Evolutionary conservation across 306 rosid genomes (phyloP).

Genomic region (Astragalus membranaceus): DNA sequence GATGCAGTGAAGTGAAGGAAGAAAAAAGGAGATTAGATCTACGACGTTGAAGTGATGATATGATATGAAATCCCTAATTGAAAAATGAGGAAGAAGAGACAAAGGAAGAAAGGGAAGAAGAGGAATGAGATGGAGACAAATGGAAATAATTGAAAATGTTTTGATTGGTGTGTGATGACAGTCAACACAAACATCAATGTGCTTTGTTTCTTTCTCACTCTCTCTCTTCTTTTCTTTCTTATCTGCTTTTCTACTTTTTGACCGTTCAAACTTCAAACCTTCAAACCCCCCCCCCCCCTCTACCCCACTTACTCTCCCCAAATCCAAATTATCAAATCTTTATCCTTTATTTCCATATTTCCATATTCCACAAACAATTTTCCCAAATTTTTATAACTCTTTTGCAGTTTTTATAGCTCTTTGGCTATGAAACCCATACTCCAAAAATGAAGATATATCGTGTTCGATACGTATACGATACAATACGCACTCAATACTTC

Average conservation of each 20-base stretch:
- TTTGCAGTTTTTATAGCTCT: too few relatives aligned
- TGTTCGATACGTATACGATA: too few relatives aligned
- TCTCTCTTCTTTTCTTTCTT: background rate
- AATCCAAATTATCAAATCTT: too few relatives aligned
- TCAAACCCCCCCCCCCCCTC: too few relatives aligned
- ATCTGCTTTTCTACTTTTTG: slow-evolving; percentile 43
- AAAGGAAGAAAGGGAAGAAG: background rate
- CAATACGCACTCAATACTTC: too few relatives aligned
- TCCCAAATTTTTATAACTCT: too few relatives aligned
- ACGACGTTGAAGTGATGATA: background rate
- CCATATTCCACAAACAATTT: too few relatives aligned
- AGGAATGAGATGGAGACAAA: slow-evolving; percentile 14
- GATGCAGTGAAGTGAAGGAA: background rate
- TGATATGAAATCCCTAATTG: background rate
- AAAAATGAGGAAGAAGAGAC: background rate
- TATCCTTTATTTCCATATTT: too few relatives aligned
- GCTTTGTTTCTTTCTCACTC: background rate
- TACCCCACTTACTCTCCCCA: background rate
- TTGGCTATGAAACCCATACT: too few relatives aligned
- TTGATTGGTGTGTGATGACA: slow-evolving; percentile 18
- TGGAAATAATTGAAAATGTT: slow-evolving; percentile 18
- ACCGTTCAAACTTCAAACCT: slow-evolving; percentile 61
- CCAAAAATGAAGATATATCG: too few relatives aligned
- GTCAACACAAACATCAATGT: slow-evolving; percentile 44
- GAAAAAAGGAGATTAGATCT: background rate